Evolutionary conservation across 2,329 filamentous ascomycete species (phyloP).

Genomic region (Xenoacremonium recifei): DNA sequence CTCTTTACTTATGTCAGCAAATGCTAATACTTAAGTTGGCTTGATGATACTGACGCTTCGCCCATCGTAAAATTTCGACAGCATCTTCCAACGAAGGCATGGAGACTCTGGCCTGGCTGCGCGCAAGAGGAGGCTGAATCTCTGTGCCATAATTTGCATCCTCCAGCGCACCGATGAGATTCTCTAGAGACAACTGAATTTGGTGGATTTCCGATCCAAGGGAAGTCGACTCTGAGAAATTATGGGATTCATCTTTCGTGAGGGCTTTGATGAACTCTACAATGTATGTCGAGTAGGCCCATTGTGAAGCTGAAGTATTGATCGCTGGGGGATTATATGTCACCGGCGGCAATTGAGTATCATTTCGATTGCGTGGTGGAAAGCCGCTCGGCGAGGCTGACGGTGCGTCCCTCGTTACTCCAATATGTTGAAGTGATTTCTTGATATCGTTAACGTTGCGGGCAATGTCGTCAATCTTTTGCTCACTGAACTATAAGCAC

Average conservation of each 20-base stretch:
- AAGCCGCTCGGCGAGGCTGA: no score
- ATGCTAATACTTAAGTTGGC: accelerated
- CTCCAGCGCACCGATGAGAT: conserved; percentile 7
- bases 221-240: no score
- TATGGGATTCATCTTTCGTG: conserved; percentile 4
- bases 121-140: no score
- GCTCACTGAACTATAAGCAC: conserved; percentile 25
- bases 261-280: conserved; percentile 31
- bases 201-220: background rate
- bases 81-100: conserved; percentile 30
- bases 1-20: conserved; percentile 13
- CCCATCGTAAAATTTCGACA: conserved; percentile 30
- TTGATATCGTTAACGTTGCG: conserved; percentile 33
- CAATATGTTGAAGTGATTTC: no score
- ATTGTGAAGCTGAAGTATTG: no score
- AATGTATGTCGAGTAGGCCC: conserved; percentile 33
- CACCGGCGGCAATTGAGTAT: no score
- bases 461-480: conserved; percentile 35
- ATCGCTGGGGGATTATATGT: no score
- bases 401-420: no score
- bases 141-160: background rate
- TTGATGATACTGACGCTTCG: conserved; percentile 20
- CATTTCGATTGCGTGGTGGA: no score
- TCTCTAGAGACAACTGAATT: conserved; percentile 9
- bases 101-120: conserved; percentile 1